Evolutionary conservation across 2,329 filamentous ascomycete genomes (phyloP), one percentile per base, ranked within the genome.

Genomic region (Exophiala sp.): DNA sequence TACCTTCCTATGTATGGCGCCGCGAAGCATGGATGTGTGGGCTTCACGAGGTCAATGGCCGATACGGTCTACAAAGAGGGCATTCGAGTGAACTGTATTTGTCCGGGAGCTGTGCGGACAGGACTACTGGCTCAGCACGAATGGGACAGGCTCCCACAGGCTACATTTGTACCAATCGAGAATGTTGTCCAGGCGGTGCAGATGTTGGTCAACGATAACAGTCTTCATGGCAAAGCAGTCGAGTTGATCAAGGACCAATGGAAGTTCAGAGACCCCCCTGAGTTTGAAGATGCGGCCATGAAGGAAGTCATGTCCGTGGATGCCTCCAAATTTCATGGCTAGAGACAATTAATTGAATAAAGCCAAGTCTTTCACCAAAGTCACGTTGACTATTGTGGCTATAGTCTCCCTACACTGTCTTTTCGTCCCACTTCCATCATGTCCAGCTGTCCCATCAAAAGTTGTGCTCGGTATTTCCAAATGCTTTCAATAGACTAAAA

Each of bases 21-120:
- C 5, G 66, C 70, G 0, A 74, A 73, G 57, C 66, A 72, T 54
- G 72, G 66, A 1, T 68, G 73, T 0, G 55, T 75, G 3, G 71
- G 72, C 1, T 71, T 75, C 59, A 69, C 70, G 54, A 66, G 72
- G 10, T 66, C 69, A 2, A 70, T 74, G 24, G 65, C 68, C 0
- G 63, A 3, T 18, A 11, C 16, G 5, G n/a, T 32, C 10, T 14
- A 20, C 12, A 51, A 51, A 16, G 39, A 43, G 33, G 38, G 39
- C 20, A 51, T 51, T 39, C 20, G 48, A 14, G 48, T 35, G 18
- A 51, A 51, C 18, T 51, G 48, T 33, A 45, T 51, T 21, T 51
- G 48, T 45, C 48, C 48, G 1, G 39, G 48, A n/a, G 39, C 38
- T 41, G 48, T 51, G 9, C 20, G 24, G 10, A 51, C 48, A 6